Evolutionary conservation across 805 yeast species (phyloP), one percentile per base, ranked within the genome.

Genomic region (Teunomyces funiuensis): DNA sequence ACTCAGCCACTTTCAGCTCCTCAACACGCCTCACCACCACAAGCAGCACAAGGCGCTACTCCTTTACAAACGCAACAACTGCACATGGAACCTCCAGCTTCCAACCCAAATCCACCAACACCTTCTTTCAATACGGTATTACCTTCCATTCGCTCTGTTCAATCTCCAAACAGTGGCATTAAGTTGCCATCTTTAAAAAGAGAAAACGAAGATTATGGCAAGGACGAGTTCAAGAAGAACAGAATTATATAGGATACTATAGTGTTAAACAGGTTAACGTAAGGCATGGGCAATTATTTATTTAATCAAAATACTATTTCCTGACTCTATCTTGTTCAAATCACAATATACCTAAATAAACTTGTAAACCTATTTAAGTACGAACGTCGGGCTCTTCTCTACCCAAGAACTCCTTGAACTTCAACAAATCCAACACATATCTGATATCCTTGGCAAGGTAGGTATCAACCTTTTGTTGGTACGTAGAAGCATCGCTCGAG

Each of bases 351-450:
- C 25, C 25, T 22, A 22, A 22, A 5, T 22, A 22, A 22, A 22
- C 25, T n/a, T n/a, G 10, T 13, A 28, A 7, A 10, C 14, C 17
- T n/a, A 5, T 11, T 36, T 63, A 89, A 17, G 98, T 91, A 60
- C 75, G 81, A 44, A 91, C 99, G 56, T 88, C 91, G 20, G 99
- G 99, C 61, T 80, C 83, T 29, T 79, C 87, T 52, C 85, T 83
- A 45, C 93, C 95, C 50, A 90, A 76, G 53, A 69, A 76, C 58
- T 85, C 80, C 57, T 85, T 68, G 63, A 91, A 80, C 52, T 79
- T 75, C 60, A 91, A 76, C 63, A 88, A 83, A 26, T 72, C 60
- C 46, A 88, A 73, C 26, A 90, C 85, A 30, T 74, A 67, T 29
- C 69, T 52, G 48, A 91, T 79, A 53, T 84, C 88, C 4, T 72